These are phyloP conservation scores for Zanthoxylum bungeanum DNA, from an alignment of 345 rosid species.

Conservation along the genomic window DNA sequence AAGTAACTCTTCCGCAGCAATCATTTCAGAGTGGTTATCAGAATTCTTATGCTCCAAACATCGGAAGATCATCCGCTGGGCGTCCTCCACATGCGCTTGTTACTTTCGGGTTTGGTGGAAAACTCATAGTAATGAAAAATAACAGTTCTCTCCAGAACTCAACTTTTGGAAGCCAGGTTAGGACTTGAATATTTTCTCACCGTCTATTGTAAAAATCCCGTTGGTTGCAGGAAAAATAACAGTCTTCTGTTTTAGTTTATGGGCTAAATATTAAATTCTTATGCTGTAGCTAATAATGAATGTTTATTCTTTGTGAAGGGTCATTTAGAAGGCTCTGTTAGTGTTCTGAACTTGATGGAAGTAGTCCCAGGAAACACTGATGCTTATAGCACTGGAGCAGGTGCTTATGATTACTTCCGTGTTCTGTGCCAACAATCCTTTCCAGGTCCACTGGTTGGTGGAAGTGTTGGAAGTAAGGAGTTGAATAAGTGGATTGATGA, in stretches of 20 bases:
- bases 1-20: conserved; percentile 39
- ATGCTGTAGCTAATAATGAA: conserved; percentile 21
- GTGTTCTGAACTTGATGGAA: conserved; percentile 79
- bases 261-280: background rate
- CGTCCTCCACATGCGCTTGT: conserved; percentile 95
- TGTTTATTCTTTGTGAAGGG: conserved; percentile 49
- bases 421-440: conserved; percentile 71
- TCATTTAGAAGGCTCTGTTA: conserved; percentile 45
- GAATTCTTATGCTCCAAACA: conserved; percentile 50
- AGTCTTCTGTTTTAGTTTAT: conserved; percentile 5
- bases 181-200: conserved; percentile 14
- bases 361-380: conserved; percentile 42
- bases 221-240: background rate
- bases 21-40: conserved; percentile 52
- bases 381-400: conserved; percentile 37
- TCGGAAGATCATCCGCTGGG: conserved; percentile 80
- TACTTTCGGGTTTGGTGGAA: conserved; percentile 96
- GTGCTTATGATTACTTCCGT: conserved; percentile 55
- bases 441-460: conserved; percentile 97
- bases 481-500: conserved; percentile 96
- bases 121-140: conserved; percentile 77
- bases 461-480: conserved; percentile 84
- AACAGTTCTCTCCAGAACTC: conserved; percentile 39
- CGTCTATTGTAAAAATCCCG: conserved; percentile 9
- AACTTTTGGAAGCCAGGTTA: conserved; percentile 76